Evolutionary conservation across 495 filamentous ascomycete species (phyloP).

Genomic region (Penicillium verhagenii): DNA sequence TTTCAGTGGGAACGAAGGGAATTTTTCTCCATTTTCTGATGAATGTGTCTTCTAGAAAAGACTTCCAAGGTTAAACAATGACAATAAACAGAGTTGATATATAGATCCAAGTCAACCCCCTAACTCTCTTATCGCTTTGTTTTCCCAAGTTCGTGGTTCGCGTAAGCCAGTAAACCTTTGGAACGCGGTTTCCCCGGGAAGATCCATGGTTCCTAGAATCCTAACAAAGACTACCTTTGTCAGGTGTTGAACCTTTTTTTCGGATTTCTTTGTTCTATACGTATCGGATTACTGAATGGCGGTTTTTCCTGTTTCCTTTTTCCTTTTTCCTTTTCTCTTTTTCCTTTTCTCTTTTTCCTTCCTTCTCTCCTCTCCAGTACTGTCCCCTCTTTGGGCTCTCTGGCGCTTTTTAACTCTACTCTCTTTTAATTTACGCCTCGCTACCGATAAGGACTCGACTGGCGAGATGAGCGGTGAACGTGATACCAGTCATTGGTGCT

Average conservation of each 20-base stretch:
- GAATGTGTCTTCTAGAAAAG: neutral
- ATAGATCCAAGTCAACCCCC: no score
- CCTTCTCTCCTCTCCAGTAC: no score
- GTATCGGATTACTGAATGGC: no score
- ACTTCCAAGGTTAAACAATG: no score
- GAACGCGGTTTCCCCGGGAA: no score
- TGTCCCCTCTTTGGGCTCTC: no score
- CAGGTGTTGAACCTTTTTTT: no score
- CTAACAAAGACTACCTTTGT: conserved; percentile 6
- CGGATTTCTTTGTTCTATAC: no score
- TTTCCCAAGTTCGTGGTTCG: no score
- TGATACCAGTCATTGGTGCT: conserved; percentile 22
- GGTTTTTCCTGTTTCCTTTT: neutral
- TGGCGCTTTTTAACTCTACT: neutral
- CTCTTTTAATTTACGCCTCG: neutral
- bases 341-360: neutral
- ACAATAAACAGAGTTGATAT: no score
- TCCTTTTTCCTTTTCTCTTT: conserved; percentile 1
- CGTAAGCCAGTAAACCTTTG: no score
- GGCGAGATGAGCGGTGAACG: conserved; percentile 30
- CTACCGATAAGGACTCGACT: conserved; percentile 12
- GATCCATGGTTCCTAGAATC: conserved; percentile 4
- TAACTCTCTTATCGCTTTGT: no score
- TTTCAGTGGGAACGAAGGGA: neutral
- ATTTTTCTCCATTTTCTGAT: neutral